These are phyloP conservation scores for Chaetomium strumarium DNA, from an alignment of 2,329 filamentous ascomycete species.

Conservation along the genomic window DNA sequence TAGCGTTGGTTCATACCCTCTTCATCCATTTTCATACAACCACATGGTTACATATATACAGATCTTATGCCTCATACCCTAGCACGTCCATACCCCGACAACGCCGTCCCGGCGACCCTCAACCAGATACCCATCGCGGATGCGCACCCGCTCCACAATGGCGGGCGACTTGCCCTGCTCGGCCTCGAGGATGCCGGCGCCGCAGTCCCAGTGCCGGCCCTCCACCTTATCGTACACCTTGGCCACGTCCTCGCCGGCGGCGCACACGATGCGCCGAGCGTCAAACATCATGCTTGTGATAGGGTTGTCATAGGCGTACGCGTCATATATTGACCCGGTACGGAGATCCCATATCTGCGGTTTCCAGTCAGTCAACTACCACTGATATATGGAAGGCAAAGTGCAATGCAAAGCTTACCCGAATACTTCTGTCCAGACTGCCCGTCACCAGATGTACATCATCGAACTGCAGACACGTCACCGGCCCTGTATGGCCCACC, in stretches of 20 bases:
- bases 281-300: constrained; percentile 99
- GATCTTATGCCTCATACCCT: constrained; percentile 9
- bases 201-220: constrained; percentile 93
- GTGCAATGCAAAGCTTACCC: constrained; percentile 54
- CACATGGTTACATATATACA: background rate
- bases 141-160: constrained; percentile 76
- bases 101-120: constrained; percentile 84
- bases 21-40: constrained; percentile 1
- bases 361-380: constrained; percentile 15
- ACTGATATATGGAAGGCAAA: background rate
- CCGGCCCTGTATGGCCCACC: constrained; percentile 90
- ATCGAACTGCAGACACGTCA: constrained; percentile 93
- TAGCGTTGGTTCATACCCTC: background rate
- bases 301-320: constrained; percentile 88
- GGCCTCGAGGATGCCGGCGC: constrained; percentile 67
- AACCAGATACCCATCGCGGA: constrained; percentile 89
- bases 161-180: constrained; percentile 59
- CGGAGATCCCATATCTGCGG: constrained; percentile 94
- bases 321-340: constrained; percentile 90
- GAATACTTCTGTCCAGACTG: constrained; percentile 84
- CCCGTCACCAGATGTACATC: constrained; percentile 92
- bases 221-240: constrained; percentile 99
- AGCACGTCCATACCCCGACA: constrained; percentile 85
- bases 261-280: constrained; percentile 77
- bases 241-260: constrained; percentile 85